These are phyloP conservation scores for Ashbya aceris DNA, from an alignment of 1,139 yeast genomes.

Conservation along the genomic window DNA sequence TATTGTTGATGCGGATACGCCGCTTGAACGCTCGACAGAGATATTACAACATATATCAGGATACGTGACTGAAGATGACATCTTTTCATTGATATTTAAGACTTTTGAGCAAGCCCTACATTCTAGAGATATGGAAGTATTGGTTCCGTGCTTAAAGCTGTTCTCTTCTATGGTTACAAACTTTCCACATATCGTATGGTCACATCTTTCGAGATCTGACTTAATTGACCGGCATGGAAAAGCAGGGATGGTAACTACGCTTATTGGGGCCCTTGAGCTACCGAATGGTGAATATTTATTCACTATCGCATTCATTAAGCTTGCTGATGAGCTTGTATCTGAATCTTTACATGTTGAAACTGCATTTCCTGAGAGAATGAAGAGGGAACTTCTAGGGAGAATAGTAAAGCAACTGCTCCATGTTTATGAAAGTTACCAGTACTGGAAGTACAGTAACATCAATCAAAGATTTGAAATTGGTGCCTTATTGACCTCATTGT, in stretches of 20 bases:
- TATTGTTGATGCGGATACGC: slow-evolving; percentile 37
- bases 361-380: slow-evolving; percentile 38
- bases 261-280: slow-evolving; percentile 68
- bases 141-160: slow-evolving; percentile 43
- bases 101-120: slow-evolving; percentile 62
- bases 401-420: slow-evolving; percentile 49
- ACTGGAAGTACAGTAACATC: slow-evolving; percentile 54
- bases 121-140: slow-evolving; percentile 40
- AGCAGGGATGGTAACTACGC: slow-evolving; percentile 55
- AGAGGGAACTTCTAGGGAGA: slow-evolving; percentile 47
- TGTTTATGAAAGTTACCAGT: slow-evolving; percentile 64
- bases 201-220: slow-evolving; percentile 59
- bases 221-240: slow-evolving; percentile 57
- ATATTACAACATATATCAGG: slow-evolving; percentile 44
- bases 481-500: slow-evolving; percentile 43
- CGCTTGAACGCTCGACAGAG: slow-evolving; percentile 35
- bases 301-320: slow-evolving; percentile 48
- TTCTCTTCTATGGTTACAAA: slow-evolving; percentile 41
- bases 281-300: slow-evolving; percentile 59
- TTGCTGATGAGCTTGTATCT: slow-evolving; percentile 46
- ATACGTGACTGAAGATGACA: slow-evolving; percentile 57
- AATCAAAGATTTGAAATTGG: slow-evolving; percentile 60
- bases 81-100: slow-evolving; percentile 57
- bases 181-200: slow-evolving; percentile 67
- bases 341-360: slow-evolving; percentile 41